Evolutionary conservation across 768 basidiomycete genomes (phyloP), one percentile per base, ranked within the genome.

Genomic region (Suillus placidus): DNA sequence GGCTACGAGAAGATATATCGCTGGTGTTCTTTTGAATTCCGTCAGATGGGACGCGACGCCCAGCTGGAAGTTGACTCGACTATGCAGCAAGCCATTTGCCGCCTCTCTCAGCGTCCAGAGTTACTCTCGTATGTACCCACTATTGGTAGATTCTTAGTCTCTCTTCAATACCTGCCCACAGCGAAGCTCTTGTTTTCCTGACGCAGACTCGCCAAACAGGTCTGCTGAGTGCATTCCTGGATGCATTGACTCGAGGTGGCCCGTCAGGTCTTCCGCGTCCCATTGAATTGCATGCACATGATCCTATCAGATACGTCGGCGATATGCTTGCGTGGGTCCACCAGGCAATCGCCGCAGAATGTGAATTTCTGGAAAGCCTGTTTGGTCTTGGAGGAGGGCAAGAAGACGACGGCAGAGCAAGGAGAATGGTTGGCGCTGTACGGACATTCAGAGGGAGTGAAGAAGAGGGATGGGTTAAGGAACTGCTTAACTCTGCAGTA

Each of bases 271-370:
- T 91, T 8, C 94, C 96, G 13, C 86, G 96, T 6, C 94, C 97
- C 0, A 99, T 99, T 67, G 97, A 99, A 75, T 83, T 99, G 4
- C 97, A 99, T 72, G 97, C 97, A 0, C 97, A 99, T 71, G 97
- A 99, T 74, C 97, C 97, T 0, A 85, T 95, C 69, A 88, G 97
- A 38, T 99, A 99, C 74, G 88, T 97, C 16, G 97, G 97, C 16
- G 97, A 99, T 77, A 99, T 99, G 93, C 87, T 99, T 9, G 97
- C 96, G 0, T 98, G 97, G 97, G 89, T 98, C 1, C 97, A 99
- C 77, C 97, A 99, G 68, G 87, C 91, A 0, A 94, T 97, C 66
- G 97, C 97, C 0, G 92, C 92, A 1, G 97, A 99, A 73, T 90
- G 90, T 52, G 97, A 99, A 78, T 95, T 96, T 71, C 83, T 99